phyloP scores from a whole-genome alignment of 805 yeast species.

The Saccharomycopsis fermentans region DNA sequence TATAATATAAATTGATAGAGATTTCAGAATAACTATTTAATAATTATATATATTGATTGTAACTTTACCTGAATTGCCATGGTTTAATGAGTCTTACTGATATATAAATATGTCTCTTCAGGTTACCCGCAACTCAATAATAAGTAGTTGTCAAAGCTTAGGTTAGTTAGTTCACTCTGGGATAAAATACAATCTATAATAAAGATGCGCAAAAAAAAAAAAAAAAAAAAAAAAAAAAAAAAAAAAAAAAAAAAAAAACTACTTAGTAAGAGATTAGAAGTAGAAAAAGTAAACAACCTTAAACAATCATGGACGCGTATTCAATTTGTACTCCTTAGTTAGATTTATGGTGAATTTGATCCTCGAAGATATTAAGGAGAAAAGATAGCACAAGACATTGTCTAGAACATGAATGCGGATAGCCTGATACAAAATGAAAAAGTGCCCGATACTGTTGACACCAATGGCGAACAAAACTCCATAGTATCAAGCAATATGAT shows the following conservation, averaged over 20 bases:
- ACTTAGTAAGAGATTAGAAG: background rate
- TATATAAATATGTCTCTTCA: background rate
- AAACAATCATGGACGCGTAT: background rate
- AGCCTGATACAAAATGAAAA: background rate
- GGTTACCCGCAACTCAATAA: background rate
- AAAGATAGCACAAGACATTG: background rate
- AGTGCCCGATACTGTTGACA: background rate
- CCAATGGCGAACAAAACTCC: background rate
- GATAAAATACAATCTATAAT: background rate
- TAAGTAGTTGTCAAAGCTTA: background rate
- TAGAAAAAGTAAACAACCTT: background rate
- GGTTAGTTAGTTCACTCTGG: background rate
- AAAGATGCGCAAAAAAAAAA: background rate
- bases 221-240: background rate
- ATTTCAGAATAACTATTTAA: background rate
- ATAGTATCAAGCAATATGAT: background rate
- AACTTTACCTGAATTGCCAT: no score
- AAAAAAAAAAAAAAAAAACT: no score
- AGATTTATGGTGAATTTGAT: background rate
- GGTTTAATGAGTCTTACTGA: no score
- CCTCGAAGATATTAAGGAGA: background rate
- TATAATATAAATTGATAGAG: background rate
- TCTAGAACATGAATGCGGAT: background rate
- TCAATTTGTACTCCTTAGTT: background rate
- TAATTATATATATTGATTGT: no score